Evolutionary conservation across 805 yeast genomes (phyloP).

Genomic region (Candida hispaniensis): DNA sequence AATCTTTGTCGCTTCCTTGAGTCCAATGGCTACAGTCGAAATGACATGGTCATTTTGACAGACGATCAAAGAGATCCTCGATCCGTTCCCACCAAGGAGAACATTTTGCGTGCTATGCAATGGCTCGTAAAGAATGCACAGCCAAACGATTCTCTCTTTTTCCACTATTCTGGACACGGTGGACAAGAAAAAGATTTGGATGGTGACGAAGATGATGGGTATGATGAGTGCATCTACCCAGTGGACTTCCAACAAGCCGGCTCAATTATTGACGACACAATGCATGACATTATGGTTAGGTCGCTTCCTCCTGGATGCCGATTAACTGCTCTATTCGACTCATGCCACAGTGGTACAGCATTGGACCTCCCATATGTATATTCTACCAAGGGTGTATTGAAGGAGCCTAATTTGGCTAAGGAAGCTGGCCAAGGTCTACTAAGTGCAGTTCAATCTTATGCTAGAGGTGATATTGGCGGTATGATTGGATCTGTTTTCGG

Average conservation of each 20-base stretch:
- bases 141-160: slow-evolving; percentile 67
- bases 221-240: slow-evolving; percentile 64
- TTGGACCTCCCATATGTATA: slow-evolving; percentile 71
- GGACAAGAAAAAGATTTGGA: slow-evolving; percentile 58
- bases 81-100: slow-evolving; percentile 50
- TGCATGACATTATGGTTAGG: slow-evolving; percentile 61
- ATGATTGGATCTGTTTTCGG: slow-evolving; percentile 35
- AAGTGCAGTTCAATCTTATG: slow-evolving; percentile 48
- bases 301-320: slow-evolving; percentile 65
- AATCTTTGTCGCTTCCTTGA: slow-evolving; percentile 35
- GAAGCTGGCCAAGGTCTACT: slow-evolving; percentile 63
- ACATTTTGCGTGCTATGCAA: slow-evolving; percentile 67
- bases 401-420: slow-evolving; percentile 69
- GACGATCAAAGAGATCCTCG: slow-evolving; percentile 34
- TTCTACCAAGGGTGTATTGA: slow-evolving; percentile 72
- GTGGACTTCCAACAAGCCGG: slow-evolving; percentile 61
- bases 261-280: slow-evolving; percentile 58
- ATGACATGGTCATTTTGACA: slow-evolving; percentile 33
- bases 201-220: slow-evolving; percentile 69
- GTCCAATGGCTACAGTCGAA: slow-evolving; percentile 30
- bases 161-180: slow-evolving; percentile 86
- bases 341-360: slow-evolving; percentile 80
- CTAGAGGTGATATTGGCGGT: slow-evolving; percentile 45
- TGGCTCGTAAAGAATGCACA: slow-evolving; percentile 68
- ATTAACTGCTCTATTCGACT: slow-evolving; percentile 70